Evolutionary conservation across 208 protist genomes (phyloP), one percentile per base, ranked within the genome.

Genomic region (Leishmania tropica): DNA sequence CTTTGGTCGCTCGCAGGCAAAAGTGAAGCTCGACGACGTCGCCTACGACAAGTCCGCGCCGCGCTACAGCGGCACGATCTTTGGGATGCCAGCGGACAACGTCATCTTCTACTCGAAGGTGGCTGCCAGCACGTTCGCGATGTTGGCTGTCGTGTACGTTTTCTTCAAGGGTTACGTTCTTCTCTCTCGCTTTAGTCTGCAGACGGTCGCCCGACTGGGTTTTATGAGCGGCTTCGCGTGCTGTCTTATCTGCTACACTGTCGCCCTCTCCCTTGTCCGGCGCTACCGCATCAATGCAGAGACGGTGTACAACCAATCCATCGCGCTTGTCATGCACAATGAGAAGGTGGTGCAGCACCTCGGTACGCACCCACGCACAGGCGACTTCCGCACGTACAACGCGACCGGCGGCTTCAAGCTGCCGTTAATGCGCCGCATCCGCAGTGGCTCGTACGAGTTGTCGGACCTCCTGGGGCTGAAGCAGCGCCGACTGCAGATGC

Each of bases 221-320:
- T 97, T 97, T 79, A 87, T 92, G 72, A 85, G 87, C 79, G 95
- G 95, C 48, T 96, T 97, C 78, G n/a, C 88, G 28, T 87, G 83
- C 56, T 95, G 95, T 76, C 73, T 86, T 17, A 79, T 96, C 40
- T 82, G 90, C 54, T 93, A 96, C 88, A 92, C 92, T 0, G 84
- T 88, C 11, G 67, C 80, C 37, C 37, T 97, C 24, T 80, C 85
- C 19, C 60, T 96, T n/a, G 53, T 88, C 42, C 87, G 91, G 4
- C 90, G 92, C n/a, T 83, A 82, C 56, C 86, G 84, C 73, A 97
- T 97, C 72, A 96, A 95, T 79, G 85, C 92, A 1, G 94, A 91
- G 65, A 94, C 93, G 0, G 95, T 97, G 67, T 97, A 97, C 88
- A 97, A 97, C 72, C 95, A 97, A 79, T 94, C 92, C 73, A 97